Percentiles rank a stretch among this genome's conserved stretches.
phyloP scores from a whole-genome alignment of 192 early-diverging fungal species.

The Coemansia sp. region DNA sequence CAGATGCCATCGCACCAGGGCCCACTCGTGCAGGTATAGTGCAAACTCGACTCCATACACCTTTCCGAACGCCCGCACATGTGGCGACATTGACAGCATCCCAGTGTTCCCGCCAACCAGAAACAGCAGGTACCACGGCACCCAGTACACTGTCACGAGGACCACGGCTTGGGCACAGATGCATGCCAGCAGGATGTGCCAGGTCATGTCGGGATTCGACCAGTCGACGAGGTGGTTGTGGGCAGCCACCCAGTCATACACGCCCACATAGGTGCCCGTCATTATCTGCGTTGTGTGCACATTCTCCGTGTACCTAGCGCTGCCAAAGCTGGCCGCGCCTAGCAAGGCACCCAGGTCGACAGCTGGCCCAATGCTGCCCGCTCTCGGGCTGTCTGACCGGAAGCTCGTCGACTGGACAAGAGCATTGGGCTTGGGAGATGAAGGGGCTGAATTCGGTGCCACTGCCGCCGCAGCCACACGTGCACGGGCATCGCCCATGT shows the following conservation, averaged over 20 bases:
- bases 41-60: constrained; percentile 35
- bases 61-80: constrained; percentile 37
- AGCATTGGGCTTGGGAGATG: constrained; percentile 16
- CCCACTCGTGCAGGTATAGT: constrained; percentile 21
- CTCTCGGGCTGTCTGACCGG: not conserved
- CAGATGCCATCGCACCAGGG: constrained; percentile 6
- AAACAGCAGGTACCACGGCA: constrained; percentile 41
- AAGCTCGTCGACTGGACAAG: constrained; percentile 15
- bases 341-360: constrained; percentile 34
- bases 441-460: not conserved
- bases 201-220: constrained; percentile 29
- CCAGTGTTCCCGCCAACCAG: constrained; percentile 27
- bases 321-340: constrained; percentile 46
- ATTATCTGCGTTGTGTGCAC: constrained; percentile 47
- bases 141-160: constrained; percentile 31
- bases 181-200: constrained; percentile 19
- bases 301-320: constrained; percentile 41
- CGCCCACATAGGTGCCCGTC: constrained; percentile 35
- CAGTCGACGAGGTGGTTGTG: constrained; percentile 42
- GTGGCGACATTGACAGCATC: constrained; percentile 42
- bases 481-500: too few relatives aligned
- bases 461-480: not conserved
- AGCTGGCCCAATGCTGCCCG: not conserved
- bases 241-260: constrained; percentile 38
- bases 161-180: constrained; percentile 24